Base-by-base conservation (phyloP, 306 rosid species). In the Inga oerstediana region DNA sequence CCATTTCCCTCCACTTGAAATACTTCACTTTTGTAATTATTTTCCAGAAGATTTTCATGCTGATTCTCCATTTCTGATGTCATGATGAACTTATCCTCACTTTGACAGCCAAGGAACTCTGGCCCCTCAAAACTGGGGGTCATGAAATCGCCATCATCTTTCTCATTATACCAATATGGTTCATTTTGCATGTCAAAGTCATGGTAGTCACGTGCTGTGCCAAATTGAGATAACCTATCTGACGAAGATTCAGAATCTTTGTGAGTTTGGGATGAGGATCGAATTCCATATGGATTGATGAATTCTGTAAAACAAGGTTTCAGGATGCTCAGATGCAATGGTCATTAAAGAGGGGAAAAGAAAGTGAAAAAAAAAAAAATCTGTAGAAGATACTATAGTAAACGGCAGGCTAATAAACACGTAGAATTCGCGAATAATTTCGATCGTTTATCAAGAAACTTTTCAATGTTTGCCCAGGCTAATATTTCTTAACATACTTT, bases 11-110 rank as follows among this genome's bases (percentile, higher is more conserved):
- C 87, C 17, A 83, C 59, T 61, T 16, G 84, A 75, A 84, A 74
- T 58, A 80, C 86, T 66, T 82, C 81, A 9, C 39, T 20, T 66
- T 75, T 81, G 80, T 68, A 44, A 72, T 76, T 76, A 85, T 86
- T 87, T 80, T 48, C 82, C 19, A 72, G 80, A 10, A 75, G 44
- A 68, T 82, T 80, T 66, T 86, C 91, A 2, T 32, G 78, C 35
- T 76, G 90, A 39, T 82, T 89, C 34, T 90, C 92, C 1, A 65
- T 80, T 62, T 91, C 91, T 32, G 89, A 78, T 20, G 89, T 87
- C 97, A 85, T 92, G 77, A 97, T 88, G 79, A 92, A 97, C 94
- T 97, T 97, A 87, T 97, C 98, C 85, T 94, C 99, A 66, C 88
- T 92, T 68, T 90, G 92, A 78, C 91, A 79, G 70, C 88, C 91